Percentiles rank a stretch among this genome's conserved stretches.
phyloP scores from a whole-genome alignment of 2,329 filamentous ascomycete species.

The Aspergillus hortae region DNA sequence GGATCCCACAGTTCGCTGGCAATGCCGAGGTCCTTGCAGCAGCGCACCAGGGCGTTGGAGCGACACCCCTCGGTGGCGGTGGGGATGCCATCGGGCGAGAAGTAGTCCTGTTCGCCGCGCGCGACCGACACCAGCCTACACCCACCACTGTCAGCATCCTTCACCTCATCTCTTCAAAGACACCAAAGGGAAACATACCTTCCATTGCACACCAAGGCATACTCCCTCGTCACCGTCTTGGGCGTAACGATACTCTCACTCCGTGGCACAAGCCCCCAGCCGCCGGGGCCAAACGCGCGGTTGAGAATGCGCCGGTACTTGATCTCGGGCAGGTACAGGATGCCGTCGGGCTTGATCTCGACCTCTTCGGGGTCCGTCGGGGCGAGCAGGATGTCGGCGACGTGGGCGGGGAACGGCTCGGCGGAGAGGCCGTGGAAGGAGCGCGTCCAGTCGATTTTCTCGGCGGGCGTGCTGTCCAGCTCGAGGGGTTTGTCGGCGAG shows the following conservation, averaged over 20 bases:
- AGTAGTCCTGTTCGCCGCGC: slow-evolving; percentile 92
- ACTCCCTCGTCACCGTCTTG: slow-evolving; percentile 80
- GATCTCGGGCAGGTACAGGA: slow-evolving; percentile 95
- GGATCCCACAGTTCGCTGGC: slow-evolving; percentile 97
- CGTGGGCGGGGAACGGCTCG: slow-evolving; percentile 66
- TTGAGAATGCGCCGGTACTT: slow-evolving; percentile 94
- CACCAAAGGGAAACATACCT: slow-evolving; percentile 52
- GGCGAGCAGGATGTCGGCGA: slow-evolving; percentile 64
- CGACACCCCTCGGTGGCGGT: slow-evolving; percentile 96
- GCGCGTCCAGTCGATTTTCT: slow-evolving; percentile 72
- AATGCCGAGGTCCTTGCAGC: slow-evolving; percentile 95
- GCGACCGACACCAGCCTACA: slow-evolving; percentile 83
- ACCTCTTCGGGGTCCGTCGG: slow-evolving; percentile 71
- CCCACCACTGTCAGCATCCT: neutral
- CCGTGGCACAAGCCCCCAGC: slow-evolving; percentile 88
- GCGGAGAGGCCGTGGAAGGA: slow-evolving; percentile 78
- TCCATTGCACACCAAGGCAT: slow-evolving; percentile 83
- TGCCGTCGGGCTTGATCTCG: slow-evolving; percentile 96
- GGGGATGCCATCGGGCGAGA: slow-evolving; percentile 82
- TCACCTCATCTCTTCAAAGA: neutral
- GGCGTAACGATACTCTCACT: slow-evolving; percentile 82
- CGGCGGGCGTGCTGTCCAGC: slow-evolving; percentile 24
- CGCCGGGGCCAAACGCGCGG: slow-evolving; percentile 85
- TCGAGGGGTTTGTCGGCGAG: slow-evolving; percentile 34
- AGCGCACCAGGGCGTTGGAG: slow-evolving; percentile 95